These are phyloP conservation scores for Termitomyces sp. DNA, from an alignment of 768 basidiomycete species.

Conservation along the genomic window DNA sequence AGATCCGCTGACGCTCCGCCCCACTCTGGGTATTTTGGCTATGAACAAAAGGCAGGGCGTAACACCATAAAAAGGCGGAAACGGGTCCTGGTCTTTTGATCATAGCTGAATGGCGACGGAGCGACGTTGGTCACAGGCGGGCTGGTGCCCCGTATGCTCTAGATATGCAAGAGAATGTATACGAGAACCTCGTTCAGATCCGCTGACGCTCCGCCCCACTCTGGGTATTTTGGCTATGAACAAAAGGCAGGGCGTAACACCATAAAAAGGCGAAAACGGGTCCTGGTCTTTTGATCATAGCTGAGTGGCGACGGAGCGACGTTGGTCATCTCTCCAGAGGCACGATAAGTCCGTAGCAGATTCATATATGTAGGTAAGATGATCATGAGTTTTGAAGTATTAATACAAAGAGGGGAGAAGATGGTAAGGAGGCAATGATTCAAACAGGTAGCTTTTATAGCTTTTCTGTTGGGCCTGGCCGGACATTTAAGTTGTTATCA, in stretches of 20 bases:
- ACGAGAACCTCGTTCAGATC: constrained; percentile 6
- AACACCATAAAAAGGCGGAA: constrained; percentile 29
- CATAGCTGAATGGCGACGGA: constrained; percentile 21
- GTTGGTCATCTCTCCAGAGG: constrained; percentile 5
- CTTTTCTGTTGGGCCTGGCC: background rate
- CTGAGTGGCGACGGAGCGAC: constrained; percentile 28
- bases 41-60: constrained; percentile 47
- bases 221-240: constrained; percentile 55
- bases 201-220: constrained; percentile 41
- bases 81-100: constrained; percentile 27
- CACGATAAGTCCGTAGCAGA: constrained; percentile 10
- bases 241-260: constrained; percentile 34
- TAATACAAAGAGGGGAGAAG: background rate
- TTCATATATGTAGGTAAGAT: background rate
- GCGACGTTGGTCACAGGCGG: constrained; percentile 22
- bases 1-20: constrained; percentile 33
- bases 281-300: constrained; percentile 32
- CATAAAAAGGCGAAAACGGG: constrained; percentile 26
- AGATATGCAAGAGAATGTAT: background rate
- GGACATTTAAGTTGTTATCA: constrained; percentile 9
- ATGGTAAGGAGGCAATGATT: background rate
- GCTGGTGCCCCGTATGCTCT: too few relatives aligned
- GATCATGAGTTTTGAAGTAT: too few relatives aligned
- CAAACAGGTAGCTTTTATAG: constrained; percentile 6
- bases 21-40: constrained; percentile 48